Percentiles rank a stretch among this genome's conserved stretches.
These are phyloP conservation scores for Alternaria triticimaculans DNA, from an alignment of 2,329 filamentous ascomycete genomes.

Conservation along the genomic window DNA sequence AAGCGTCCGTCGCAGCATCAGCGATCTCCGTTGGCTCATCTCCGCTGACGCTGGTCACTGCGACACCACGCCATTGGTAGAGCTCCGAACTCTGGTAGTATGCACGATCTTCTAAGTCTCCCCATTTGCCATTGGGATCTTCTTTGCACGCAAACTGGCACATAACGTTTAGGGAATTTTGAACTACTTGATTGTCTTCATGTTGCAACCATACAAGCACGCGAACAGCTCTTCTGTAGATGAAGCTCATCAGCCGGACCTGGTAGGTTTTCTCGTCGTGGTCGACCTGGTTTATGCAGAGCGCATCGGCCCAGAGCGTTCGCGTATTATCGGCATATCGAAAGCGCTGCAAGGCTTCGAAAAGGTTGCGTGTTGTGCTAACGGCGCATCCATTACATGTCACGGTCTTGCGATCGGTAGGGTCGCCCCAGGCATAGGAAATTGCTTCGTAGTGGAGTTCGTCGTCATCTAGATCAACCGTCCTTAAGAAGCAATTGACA, in stretches of 20 bases:
- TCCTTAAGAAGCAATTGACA: background rate
- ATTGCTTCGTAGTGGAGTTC: conserved; percentile 11
- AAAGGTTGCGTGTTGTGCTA: background rate
- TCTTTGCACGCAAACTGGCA: background rate
- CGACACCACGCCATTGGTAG: no score
- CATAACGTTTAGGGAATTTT: background rate
- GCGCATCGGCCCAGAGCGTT: conserved; percentile 31
- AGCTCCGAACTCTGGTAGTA: no score
- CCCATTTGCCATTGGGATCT: no score
- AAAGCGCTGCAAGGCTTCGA: conserved; percentile 7
- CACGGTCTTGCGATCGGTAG: background rate
- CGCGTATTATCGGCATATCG: background rate
- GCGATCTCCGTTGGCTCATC: no score
- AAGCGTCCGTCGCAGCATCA: no score
- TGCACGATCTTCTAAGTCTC: no score
- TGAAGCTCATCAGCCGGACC: background rate
- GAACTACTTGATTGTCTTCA: background rate
- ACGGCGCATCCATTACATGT: background rate
- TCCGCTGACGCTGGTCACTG: no score
- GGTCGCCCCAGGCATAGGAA: conserved; percentile 21
- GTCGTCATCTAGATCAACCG: background rate
- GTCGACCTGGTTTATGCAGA: conserved; percentile 46
- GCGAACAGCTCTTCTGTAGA: background rate
- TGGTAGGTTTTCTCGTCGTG: background rate
- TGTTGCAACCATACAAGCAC: conserved; percentile 3